Base-by-base conservation (phyloP, 331 rosid species). In the Malus hybrid region DNA sequence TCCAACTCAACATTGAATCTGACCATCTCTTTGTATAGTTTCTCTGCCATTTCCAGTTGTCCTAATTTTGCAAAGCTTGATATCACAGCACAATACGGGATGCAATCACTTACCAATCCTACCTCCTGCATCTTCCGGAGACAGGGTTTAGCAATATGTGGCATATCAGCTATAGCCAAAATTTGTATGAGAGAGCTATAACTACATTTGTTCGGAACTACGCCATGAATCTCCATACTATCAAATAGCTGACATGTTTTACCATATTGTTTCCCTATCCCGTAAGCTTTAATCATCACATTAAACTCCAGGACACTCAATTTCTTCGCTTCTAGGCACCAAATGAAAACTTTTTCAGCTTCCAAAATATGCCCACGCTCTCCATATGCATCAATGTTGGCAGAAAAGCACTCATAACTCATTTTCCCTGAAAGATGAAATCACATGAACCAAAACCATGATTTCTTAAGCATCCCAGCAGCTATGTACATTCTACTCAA, bases 221-320 rank as follows among this genome's bases (percentile, higher is more conserved):
- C 78, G 56, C 89, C 91, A 42, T 84, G 82, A 55, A 34, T 71
- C 70, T 78, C 85, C 93, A 93, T 91, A 73, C 87, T 83, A 81
- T 93, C 93, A 78, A 91, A 91, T 79, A 89, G 32, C 18, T 76
- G 63, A 61, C 93, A 90, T 33, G 93, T 94, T 73, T 82, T 83
- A 39, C 70, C 86, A 68, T 89, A 88, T 44, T 82, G 75, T 78
- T 89, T 87, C 33, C 86, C 97, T 55, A 89, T 63, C 32, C 98
- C 98, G 77, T 87, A 91, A 62, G 96, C 96, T 83, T 93, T 93
- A 74, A 91, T 91, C 97, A 93, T 88, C 90, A 93, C 94, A 60
- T 93, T 93, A 81, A 87, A 93, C 87, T 88, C 91, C 77, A 91
- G 86, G 80, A 83, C 90, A 19, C 86, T 83, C 62, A 78, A 87